Evolutionary conservation across 768 basidiomycete species (phyloP), one percentile per base, ranked within the genome.

Genomic region (Boletus reticulatus): DNA sequence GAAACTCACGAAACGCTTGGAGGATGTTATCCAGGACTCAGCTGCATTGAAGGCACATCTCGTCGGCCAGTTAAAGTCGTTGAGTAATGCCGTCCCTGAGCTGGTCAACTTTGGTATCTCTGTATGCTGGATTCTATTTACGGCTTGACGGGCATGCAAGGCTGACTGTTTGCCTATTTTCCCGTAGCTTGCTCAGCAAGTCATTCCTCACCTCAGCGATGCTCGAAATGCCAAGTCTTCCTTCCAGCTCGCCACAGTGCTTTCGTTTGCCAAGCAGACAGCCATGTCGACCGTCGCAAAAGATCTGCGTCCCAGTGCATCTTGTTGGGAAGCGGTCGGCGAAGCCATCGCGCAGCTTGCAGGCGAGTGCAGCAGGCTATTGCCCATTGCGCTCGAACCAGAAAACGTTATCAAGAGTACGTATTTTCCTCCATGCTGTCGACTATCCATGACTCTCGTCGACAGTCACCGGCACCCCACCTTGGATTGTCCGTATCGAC

Each of bases 71-170:
- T 81, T 94, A 66, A 84, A 88, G 57, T 77, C 78, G 4, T 69
- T 93, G n/a, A 84, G 82, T 63, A 84, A 88, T 53, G 76, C 81
- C 29, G 85, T 92, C 1, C 84, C 87, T 1, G 90, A 91, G 57
- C 81, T 94, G 11, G 87, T 94, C 60, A 92, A 95, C 72, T 92
- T 96, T 67, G 92, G 92, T 67, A 90, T 97, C 52, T 89, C 90
- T 50, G 93, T 92, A 57, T 51, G 85, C 68, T 10, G 42, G 14
- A 32, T 45, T 49, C 6, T 29, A 27, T 10, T 13, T 27, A 14
- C 16, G 27, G 31, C 19, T 39, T 3, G 20, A 24, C 29, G 13
- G 36, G 43, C 19, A 20, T 9, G 8, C 7, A 16, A 37, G 6
- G 24, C 32, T 57, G 34, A 65, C 34, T 20, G 16, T 56, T 48